Conservation (phyloP, 1,139 yeast genomes). For the Arxiozyma heterogenica region DNA sequence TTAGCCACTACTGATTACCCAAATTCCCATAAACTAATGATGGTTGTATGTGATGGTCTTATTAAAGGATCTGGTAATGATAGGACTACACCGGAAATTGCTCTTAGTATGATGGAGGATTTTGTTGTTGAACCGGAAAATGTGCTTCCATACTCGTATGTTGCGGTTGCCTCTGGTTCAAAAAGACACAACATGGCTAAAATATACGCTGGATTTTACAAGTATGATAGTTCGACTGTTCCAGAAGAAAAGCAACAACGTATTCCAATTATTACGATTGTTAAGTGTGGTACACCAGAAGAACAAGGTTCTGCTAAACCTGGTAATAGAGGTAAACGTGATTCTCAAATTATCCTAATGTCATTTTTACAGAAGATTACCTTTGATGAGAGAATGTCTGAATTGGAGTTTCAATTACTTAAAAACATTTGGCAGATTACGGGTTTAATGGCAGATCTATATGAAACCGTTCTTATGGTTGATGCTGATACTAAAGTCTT, state of each 20-base stretch:
- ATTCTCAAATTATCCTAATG: slow-evolving; percentile 91
- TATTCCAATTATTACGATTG: slow-evolving; percentile 73
- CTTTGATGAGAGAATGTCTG: slow-evolving; percentile 96
- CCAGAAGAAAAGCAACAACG: slow-evolving; percentile 79
- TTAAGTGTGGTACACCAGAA: slow-evolving; percentile 87
- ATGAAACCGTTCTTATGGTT: slow-evolving; percentile 84
- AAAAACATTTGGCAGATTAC: slow-evolving; percentile 76
- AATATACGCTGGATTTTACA: slow-evolving; percentile 83
- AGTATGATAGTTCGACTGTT: slow-evolving; percentile 64
- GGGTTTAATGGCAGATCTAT: slow-evolving; percentile 79
- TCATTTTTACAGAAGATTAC: slow-evolving; percentile 82
- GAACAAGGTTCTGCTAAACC: slow-evolving; percentile 78
- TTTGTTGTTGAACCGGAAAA: slow-evolving; percentile 62
- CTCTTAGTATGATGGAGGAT: slow-evolving; percentile 79
- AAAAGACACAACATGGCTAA: slow-evolving; percentile 98
- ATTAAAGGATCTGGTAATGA: slow-evolving; percentile 92
- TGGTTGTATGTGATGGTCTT: slow-evolving; percentile 86
- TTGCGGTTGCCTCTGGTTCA: slow-evolving; percentile 87
- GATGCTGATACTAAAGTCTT: slow-evolving; percentile 94
- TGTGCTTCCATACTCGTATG: slow-evolving; percentile 74
- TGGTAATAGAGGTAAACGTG: slow-evolving; percentile 97
- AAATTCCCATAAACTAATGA: slow-evolving; percentile 78
- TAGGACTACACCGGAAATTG: slow-evolving; percentile 78
- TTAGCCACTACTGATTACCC: slow-evolving; percentile 90
- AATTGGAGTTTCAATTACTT: slow-evolving; percentile 75